Percentiles rank a stretch among this genome's conserved stretches.
Evolutionary conservation across 2,329 filamentous ascomycete species (phyloP).

Genomic region (Lecanicillium sp.): DNA sequence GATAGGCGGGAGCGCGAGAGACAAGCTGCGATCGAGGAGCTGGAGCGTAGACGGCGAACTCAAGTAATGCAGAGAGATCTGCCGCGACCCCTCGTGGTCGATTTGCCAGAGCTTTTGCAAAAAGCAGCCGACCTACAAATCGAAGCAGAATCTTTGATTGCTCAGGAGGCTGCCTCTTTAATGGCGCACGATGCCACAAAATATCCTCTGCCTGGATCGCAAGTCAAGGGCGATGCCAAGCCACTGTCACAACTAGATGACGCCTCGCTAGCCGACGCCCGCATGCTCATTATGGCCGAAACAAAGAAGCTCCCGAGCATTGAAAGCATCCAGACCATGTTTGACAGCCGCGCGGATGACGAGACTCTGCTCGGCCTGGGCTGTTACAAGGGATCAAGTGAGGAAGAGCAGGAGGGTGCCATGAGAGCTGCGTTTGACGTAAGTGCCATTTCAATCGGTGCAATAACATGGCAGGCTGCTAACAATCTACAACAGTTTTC

Average conservation of each 20-base stretch:
- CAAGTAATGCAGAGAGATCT: slow-evolving; percentile 85
- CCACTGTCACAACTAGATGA: slow-evolving; percentile 62
- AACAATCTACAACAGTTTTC: slow-evolving; percentile 42
- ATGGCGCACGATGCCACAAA: slow-evolving; percentile 75
- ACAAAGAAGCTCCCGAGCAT: slow-evolving; percentile 41
- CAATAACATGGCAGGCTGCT: slow-evolving; percentile 7
- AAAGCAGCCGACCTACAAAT: slow-evolving; percentile 54
- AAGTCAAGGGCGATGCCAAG: slow-evolving; percentile 53
- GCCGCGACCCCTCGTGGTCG: slow-evolving; percentile 67
- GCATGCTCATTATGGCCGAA: slow-evolving; percentile 69
- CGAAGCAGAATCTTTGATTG: slow-evolving; percentile 61
- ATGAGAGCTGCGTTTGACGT: slow-evolving; percentile 70
- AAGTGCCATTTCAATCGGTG: slow-evolving; percentile 24
- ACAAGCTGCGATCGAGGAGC: slow-evolving; percentile 63
- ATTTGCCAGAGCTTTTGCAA: slow-evolving; percentile 61
- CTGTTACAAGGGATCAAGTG: slow-evolving; percentile 70
- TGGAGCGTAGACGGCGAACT: slow-evolving; percentile 75
- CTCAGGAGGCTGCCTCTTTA: slow-evolving; percentile 68
- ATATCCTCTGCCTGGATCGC: slow-evolving; percentile 62
- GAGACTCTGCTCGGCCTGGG: slow-evolving; percentile 69
- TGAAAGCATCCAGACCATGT: slow-evolving; percentile 45
- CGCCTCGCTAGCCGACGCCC: slow-evolving; percentile 62
- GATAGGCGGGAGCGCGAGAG: slow-evolving; percentile 72
- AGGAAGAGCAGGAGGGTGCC: slow-evolving; percentile 56
- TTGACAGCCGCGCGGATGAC: slow-evolving; percentile 44